Evolutionary conservation across 345 rosid genomes (phyloP), one percentile per base, ranked within the genome.

Genomic region (Populus nigra): DNA sequence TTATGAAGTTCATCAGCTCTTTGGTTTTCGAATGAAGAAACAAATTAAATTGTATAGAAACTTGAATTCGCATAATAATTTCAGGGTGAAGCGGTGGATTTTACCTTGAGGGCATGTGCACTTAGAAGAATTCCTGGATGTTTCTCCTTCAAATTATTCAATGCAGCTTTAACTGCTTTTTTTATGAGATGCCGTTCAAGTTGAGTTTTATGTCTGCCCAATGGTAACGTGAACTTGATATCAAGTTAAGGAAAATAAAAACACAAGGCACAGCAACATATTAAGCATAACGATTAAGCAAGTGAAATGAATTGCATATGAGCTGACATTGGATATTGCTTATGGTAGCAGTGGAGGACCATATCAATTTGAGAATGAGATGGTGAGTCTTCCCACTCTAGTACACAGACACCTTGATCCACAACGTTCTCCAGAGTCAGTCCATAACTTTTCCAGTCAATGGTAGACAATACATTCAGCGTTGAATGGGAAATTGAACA

Each of bases 391-490:
- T 84, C 97, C 99, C 97, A 93, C 78, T 86, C 89, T 8, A 93
- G 84, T 36, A 81, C 76, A 73, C 65, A 72, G 73, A 84, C 88
- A 39, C 83, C 91, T 81, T 85, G 87, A 69, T 91, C 91, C 50
- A 55, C 80, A 75, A 83, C 83, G 47, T 68, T 88, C 41, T 74
- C 79, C 74, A 91, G 79, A 62, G 75, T 78, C 88, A 96, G 84
- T 77, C 97, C 99, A 71, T 93, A 96, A 75, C 87, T 89, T 87
- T 87, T 90, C 99, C 99, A 96, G 77, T 92, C 91, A 68, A 91
- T 75, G 85, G 88, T 83, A 76, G 83, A 79, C 81, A 96, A 75
- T 61, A 91, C 97, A 45, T 68, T 88, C 68, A 89, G 80, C 74
- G 87, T 82, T 79, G 88, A 72, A 50, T 79, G 82, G 69, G 91